Conservation (phyloP, 129 eudicot genomes). For the Centaurea solstitialis region DNA sequence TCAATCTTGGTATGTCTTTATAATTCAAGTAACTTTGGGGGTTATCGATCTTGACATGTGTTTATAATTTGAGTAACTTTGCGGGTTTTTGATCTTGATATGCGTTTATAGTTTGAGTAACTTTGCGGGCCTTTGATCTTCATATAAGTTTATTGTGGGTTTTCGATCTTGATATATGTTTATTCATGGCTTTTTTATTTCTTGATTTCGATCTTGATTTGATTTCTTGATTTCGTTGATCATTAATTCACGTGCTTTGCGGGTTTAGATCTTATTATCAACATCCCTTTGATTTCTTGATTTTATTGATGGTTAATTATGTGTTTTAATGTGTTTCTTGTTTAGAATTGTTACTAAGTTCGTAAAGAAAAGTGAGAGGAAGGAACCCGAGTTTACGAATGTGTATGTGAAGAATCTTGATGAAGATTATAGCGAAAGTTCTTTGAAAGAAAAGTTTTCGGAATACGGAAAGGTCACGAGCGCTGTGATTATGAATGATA, state of each 20-base stretch:
- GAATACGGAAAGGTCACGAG: slow-evolving; percentile 29
- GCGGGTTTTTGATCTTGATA: no score
- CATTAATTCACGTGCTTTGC: no score
- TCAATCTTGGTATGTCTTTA: no score
- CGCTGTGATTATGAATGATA: slow-evolving; percentile 21
- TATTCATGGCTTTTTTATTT: no score
- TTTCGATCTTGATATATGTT: no score
- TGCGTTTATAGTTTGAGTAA: no score
- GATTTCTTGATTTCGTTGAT: no score
- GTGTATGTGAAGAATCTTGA: slow-evolving; percentile 40
- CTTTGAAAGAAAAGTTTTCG: slow-evolving; percentile 25
- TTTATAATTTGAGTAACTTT: no score
- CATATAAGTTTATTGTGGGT: no score
- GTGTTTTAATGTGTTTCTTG: background rate
- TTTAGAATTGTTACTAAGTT: slow-evolving; percentile 41
- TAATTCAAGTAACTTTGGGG: background rate
- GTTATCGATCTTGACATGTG: background rate
- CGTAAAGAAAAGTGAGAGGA: slow-evolving; percentile 31
- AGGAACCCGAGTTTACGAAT: slow-evolving; percentile 21
- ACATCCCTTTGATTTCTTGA: background rate
- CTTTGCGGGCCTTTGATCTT: no score
- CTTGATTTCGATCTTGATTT: no score
- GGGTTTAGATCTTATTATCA: background rate
- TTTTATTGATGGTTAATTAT: background rate
- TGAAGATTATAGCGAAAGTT: slow-evolving; percentile 20